Percentiles rank a stretch among this genome's conserved stretches.
These are phyloP conservation scores for Phytophthora vignae DNA, from an alignment of 352 stramenopile genomes.

Conservation along the genomic window DNA sequence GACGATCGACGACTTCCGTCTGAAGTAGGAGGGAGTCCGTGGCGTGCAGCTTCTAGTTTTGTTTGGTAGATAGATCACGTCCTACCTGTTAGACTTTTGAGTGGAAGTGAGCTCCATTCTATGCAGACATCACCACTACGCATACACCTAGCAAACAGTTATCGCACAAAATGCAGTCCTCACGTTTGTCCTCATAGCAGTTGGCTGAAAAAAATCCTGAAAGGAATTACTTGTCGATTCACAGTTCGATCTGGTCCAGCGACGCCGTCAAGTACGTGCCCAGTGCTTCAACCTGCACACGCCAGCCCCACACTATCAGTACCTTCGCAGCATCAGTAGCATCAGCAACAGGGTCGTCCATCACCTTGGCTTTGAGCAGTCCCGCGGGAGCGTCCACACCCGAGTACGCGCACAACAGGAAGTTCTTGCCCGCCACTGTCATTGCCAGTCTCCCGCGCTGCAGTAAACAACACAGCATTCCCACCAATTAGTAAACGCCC, in stretches of 20 bases:
- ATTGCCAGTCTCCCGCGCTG: slow-evolving; percentile 73
- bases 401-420: slow-evolving; percentile 84
- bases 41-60: slow-evolving; percentile 22
- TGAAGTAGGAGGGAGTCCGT: slow-evolving; percentile 22
- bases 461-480: slow-evolving; percentile 8
- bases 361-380: slow-evolving; percentile 81
- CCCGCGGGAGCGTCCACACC: slow-evolving; percentile 58
- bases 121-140: slow-evolving; percentile 10
- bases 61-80: slow-evolving; percentile 29
- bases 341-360: slow-evolving; percentile 1
- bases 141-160: background rate
- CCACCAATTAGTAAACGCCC: background rate
- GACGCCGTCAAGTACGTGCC: slow-evolving; percentile 66
- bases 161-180: slow-evolving; percentile 20
- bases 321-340: slow-evolving; percentile 4
- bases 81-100: slow-evolving; percentile 23
- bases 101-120: slow-evolving; percentile 9
- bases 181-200: slow-evolving; percentile 9
- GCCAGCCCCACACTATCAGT: background rate
- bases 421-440: slow-evolving; percentile 69
- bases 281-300: slow-evolving; percentile 52
- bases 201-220: background rate
- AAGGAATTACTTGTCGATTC: slow-evolving; percentile 18
- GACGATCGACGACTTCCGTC: slow-evolving; percentile 68
- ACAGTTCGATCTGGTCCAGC: slow-evolving; percentile 79